Evolutionary conservation across 1,284 basidiomycete species (phyloP), one percentile per base, ranked within the genome.

Genomic region (Ceratobasidium sp.): DNA sequence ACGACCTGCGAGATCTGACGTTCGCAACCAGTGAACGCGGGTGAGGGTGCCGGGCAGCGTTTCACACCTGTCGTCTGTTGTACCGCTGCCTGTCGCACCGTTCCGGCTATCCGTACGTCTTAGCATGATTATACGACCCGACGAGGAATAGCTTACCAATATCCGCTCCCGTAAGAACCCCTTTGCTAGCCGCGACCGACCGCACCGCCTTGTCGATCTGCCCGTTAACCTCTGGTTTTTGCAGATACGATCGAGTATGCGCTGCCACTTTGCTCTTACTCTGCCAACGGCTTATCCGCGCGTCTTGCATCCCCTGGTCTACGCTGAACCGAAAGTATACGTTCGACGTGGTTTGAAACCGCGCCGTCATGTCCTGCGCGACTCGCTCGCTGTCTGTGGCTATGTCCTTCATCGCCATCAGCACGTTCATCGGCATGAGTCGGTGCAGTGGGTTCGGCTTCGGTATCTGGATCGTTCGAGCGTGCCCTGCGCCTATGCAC

Each of bases 311-410:
- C 13, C 68, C 68, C n/a, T 70, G 52, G 23, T 57, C 52, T 13
- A 70, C 54, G 26, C 54, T 70, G 28, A 70, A n/a, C 13, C 68
- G 26, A 54, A 56, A 70, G 17, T 70, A 70, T 1, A 52, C 40
- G 42, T 42, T 20, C 38, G 33, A 12, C 1, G 42, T 57, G 44
- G 12, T 54, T 38, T 33, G 10, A n/a, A 70, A 70, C 5, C 68
- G 68, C 54, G 5, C 28, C 2, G 68, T 38, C 68, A 70, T 70
- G 4, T 70, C 68, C 9, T 57, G 50, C 15, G 68, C 68, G 20
- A 69, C 67, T 44, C 67, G 50, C 52, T 69, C 67, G 26, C 13
- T 40, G 28, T 48, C 52, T 26, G n/a, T 42, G 3, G 68, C 68
- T 12, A 70, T 56, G 15, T 40, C 17, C 52, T 40, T 56, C 40